These are phyloP conservation scores for Coprinopsis strossmayeri DNA, from an alignment of 768 basidiomycete genomes.

Conservation along the genomic window DNA sequence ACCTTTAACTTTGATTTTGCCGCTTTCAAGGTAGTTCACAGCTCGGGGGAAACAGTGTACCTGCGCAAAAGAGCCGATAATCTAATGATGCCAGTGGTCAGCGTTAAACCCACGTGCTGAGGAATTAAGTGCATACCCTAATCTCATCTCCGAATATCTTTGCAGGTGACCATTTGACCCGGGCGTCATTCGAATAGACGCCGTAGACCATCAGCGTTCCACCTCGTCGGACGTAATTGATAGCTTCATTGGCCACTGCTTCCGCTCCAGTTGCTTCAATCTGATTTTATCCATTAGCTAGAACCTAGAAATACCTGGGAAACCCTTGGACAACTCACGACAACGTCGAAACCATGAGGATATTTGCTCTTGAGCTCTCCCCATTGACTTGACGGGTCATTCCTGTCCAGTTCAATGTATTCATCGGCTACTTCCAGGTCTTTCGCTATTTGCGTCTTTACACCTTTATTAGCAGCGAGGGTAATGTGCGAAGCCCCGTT, in stretches of 20 bases:
- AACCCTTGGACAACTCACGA: slow-evolving; percentile 25
- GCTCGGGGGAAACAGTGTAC: slow-evolving; percentile 88
- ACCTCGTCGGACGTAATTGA: slow-evolving; percentile 83
- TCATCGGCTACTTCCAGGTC: slow-evolving; percentile 75
- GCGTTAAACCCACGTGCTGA: too few relatives aligned
- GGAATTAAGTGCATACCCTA: slow-evolving; percentile 25
- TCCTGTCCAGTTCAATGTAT: slow-evolving; percentile 79
- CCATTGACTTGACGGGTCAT: slow-evolving; percentile 75
- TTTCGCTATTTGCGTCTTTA: slow-evolving; percentile 86
- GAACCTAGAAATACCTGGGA: background rate
- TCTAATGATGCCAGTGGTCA: slow-evolving; percentile 54
- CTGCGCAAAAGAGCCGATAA: slow-evolving; percentile 89
- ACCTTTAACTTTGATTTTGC: slow-evolving; percentile 77
- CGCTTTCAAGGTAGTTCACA: slow-evolving; percentile 81
- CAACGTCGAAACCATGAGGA: slow-evolving; percentile 88
- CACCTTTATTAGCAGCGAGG: slow-evolving; percentile 84
- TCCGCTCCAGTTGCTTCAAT: slow-evolving; percentile 64
- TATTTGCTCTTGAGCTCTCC: slow-evolving; percentile 70
- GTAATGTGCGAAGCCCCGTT: slow-evolving; percentile 80
- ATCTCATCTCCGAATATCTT: slow-evolving; percentile 74
- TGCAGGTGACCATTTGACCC: slow-evolving; percentile 80
- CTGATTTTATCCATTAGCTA: background rate
- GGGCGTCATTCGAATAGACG: slow-evolving; percentile 82
- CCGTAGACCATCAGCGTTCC: slow-evolving; percentile 87
- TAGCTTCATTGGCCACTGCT: slow-evolving; percentile 79